phyloP scores from a whole-genome alignment of 345 rosid species.

The Bruguiera sexangula region DNA sequence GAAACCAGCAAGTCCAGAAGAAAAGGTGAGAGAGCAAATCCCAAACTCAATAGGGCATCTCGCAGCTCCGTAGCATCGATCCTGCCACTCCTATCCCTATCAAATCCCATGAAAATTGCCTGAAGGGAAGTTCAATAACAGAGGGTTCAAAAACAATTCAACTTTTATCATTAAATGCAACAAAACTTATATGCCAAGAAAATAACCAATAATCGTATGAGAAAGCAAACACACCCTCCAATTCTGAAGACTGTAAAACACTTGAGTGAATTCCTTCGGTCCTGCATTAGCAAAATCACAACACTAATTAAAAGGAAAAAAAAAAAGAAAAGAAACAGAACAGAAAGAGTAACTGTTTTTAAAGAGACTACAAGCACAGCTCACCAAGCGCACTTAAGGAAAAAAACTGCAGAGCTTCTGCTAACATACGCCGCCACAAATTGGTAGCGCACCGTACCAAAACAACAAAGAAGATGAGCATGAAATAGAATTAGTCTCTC shows the following conservation, averaged over 20 bases:
- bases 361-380: too few species aligned
- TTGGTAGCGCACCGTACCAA: background rate
- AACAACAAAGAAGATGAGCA: background rate
- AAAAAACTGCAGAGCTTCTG: background rate
- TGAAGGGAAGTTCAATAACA: conserved; percentile 10
- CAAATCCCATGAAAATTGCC: conserved; percentile 81
- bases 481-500: conserved; percentile 9
- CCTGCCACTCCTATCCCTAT: conserved; percentile 80
- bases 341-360: too few species aligned
- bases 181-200: background rate
- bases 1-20: conserved; percentile 73
- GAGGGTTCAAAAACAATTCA: too few species aligned
- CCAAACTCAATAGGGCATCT: conserved; percentile 75
- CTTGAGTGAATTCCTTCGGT: conserved; percentile 71
- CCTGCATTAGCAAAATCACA: conserved; percentile 39
- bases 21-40: conserved; percentile 63
- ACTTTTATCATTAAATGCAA: too few species aligned
- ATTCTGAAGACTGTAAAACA: conserved; percentile 90
- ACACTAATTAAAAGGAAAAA: background rate
- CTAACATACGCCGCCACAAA: background rate
- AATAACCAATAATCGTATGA: background rate
- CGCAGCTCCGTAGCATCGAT: conserved; percentile 76
- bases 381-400: background rate
- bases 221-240: conserved; percentile 67
- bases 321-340: too few species aligned